phyloP scores from a whole-genome alignment of 129 eudicot species.

The Chrysanthemum makinoi region DNA sequence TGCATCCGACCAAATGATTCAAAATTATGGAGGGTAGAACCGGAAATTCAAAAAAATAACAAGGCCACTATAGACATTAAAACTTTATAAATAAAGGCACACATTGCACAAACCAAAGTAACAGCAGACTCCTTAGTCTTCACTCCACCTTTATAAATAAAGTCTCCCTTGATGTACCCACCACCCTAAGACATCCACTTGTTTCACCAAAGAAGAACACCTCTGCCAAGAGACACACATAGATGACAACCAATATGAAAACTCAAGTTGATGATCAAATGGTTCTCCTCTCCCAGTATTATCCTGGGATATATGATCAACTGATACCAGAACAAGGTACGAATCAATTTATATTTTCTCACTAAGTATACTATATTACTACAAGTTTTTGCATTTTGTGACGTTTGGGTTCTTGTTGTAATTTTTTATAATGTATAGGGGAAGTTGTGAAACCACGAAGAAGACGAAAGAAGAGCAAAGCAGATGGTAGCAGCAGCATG shows the following conservation, averaged over 20 bases:
- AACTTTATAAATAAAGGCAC: constrained; percentile 41
- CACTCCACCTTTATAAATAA: constrained; percentile 48
- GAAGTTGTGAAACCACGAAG: constrained; percentile 50
- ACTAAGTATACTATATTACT: neutral
- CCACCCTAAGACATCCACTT: constrained; percentile 39
- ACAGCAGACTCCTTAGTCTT: constrained; percentile 31
- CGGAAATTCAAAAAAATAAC: constrained; percentile 21
- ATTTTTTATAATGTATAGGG: constrained; percentile 20
- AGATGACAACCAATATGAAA: constrained; percentile 42
- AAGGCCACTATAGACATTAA: constrained; percentile 29
- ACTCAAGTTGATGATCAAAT: constrained; percentile 57
- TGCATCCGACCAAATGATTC: constrained; percentile 5
- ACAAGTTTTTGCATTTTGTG: constrained; percentile 15
- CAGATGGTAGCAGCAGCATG: constrained; percentile 38
- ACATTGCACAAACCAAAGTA: constrained; percentile 28
- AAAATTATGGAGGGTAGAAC: constrained; percentile 32
- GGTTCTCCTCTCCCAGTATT: constrained; percentile 64
- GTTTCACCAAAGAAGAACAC: constrained; percentile 31
- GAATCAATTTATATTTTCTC: neutral
- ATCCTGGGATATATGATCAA: constrained; percentile 69
- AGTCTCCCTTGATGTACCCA: constrained; percentile 33
- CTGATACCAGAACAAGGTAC: constrained; percentile 64
- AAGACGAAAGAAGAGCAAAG: constrained; percentile 58
- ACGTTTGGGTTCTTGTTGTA: constrained; percentile 14
- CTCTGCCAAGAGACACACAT: constrained; percentile 32